Conservation (phyloP, 331 rosid species). For the Telfairia occidentalis region DNA sequence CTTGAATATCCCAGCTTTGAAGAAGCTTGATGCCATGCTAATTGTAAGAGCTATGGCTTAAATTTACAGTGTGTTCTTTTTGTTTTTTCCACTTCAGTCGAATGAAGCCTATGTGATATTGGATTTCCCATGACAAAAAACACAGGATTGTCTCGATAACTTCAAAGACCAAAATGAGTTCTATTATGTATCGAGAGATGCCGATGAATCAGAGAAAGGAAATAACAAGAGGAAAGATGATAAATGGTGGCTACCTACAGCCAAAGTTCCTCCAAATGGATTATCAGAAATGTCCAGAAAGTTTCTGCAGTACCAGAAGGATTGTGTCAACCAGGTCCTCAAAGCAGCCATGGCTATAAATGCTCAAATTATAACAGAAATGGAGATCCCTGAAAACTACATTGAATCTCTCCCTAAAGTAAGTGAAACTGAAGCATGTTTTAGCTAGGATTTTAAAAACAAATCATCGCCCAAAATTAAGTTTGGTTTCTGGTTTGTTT, state of each 20-base stretch:
- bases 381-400: slow-evolving; percentile 92
- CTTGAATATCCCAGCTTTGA: slow-evolving; percentile 86
- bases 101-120: not conserved
- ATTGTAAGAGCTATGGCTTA: slow-evolving; percentile 33
- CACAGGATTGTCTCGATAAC: slow-evolving; percentile 82
- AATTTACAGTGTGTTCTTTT: not conserved
- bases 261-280: slow-evolving; percentile 70
- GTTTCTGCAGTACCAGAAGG: slow-evolving; percentile 85
- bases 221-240: slow-evolving; percentile 45
- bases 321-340: slow-evolving; percentile 92
- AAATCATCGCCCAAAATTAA: not conserved
- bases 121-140: slow-evolving; percentile 17
- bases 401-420: slow-evolving; percentile 92
- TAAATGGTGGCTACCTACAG: slow-evolving; percentile 96
- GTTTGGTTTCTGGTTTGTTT: not conserved
- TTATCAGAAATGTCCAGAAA: slow-evolving; percentile 67
- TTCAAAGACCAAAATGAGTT: slow-evolving; percentile 64
- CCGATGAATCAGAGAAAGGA: slow-evolving; percentile 45
- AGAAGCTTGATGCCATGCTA: slow-evolving; percentile 86
- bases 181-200: slow-evolving; percentile 59
- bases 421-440: slow-evolving; percentile 11
- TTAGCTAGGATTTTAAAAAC: not conserved
- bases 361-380: slow-evolving; percentile 84
- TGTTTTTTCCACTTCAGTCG: not conserved
- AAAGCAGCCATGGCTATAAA: slow-evolving; percentile 99